These are phyloP conservation scores for Benincasa hispida DNA, from an alignment of 306 rosid genomes.

Conservation along the genomic window DNA sequence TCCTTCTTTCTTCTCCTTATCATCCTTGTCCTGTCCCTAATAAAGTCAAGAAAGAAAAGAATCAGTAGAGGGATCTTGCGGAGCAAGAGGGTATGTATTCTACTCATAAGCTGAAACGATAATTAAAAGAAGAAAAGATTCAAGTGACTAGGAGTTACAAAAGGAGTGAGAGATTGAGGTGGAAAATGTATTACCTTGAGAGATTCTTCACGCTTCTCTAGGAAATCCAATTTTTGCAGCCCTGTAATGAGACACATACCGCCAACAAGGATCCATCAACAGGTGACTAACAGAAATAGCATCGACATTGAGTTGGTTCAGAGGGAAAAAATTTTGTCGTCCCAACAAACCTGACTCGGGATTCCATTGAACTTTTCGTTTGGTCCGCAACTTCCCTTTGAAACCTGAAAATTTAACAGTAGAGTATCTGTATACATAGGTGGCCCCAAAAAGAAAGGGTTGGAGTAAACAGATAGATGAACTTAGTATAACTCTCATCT, in stretches of 20 bases:
- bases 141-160: neutral
- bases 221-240: constrained; percentile 6
- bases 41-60: neutral
- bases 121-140: neutral
- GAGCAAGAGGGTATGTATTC: neutral
- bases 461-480: neutral
- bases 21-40: constrained; percentile 3
- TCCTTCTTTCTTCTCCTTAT: constrained; percentile 5
- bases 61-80: neutral
- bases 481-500: neutral
- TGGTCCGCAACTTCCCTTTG: constrained; percentile 1
- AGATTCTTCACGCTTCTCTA: constrained; percentile 13
- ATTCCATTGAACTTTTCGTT: constrained; percentile 10
- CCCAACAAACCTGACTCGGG: constrained; percentile 13
- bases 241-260: constrained; percentile 1
- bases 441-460: neutral
- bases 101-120: neutral
- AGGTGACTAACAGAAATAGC: neutral
- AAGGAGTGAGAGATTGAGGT: neutral
- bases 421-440: neutral
- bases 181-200: neutral
- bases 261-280: neutral
- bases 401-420: constrained; percentile 10
- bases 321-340: neutral
- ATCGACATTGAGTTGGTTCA: neutral